Conservation (phyloP, 257 asterid genomes). For the Primulina eburnea region DNA sequence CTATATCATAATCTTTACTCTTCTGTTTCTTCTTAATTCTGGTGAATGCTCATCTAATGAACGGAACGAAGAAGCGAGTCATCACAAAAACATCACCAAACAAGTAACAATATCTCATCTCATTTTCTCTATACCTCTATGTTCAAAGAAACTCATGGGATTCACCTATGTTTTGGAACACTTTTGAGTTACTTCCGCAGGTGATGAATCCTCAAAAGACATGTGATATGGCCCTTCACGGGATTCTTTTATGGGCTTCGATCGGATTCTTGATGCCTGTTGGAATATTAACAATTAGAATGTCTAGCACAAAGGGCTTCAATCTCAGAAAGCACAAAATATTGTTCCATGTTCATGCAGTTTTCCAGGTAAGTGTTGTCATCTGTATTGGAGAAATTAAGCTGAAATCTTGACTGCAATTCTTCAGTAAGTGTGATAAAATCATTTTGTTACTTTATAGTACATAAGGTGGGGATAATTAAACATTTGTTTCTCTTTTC, state of each 20-base stretch:
- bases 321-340: slow-evolving; percentile 40
- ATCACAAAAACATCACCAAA: not conserved
- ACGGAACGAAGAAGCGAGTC: slow-evolving; percentile 13
- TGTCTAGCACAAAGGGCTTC: slow-evolving; percentile 38
- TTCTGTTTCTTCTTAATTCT: slow-evolving; percentile 8
- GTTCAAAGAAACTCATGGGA: not conserved
- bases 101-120: not conserved
- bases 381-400: too few species aligned
- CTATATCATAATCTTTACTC: slow-evolving; percentile 1
- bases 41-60: slow-evolving; percentile 18
- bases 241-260: slow-evolving; percentile 76
- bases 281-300: slow-evolving; percentile 65
- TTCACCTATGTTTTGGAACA: not conserved
- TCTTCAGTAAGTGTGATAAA: not conserved
- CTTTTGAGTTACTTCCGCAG: slow-evolving; percentile 31
- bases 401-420: not conserved
- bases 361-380: slow-evolving; percentile 49
- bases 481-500: slow-evolving; percentile 25
- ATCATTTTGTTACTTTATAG: not conserved
- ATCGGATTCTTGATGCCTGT: slow-evolving; percentile 74
- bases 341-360: slow-evolving; percentile 60
- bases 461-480: not conserved
- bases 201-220: slow-evolving; percentile 36
- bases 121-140: not conserved
- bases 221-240: slow-evolving; percentile 64